Conservation (phyloP, 192 early-diverging fungal species). For the Borealophlyctis nickersoniae region DNA sequence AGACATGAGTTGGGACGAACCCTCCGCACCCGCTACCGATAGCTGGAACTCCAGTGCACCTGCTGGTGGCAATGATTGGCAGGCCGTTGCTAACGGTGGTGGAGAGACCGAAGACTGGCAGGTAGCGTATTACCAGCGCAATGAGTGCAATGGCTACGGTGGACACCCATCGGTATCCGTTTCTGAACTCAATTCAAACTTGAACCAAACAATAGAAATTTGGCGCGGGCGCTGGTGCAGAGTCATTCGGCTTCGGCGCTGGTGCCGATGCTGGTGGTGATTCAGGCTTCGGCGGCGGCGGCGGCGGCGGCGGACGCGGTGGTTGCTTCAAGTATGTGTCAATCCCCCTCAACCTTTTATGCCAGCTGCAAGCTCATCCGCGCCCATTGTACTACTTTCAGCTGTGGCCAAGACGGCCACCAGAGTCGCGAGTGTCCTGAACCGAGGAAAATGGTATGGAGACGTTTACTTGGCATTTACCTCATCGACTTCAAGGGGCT, state of each 20-base stretch:
- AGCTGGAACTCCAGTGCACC: too few species aligned
- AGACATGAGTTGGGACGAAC: too few species aligned
- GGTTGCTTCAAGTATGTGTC: constrained; percentile 5
- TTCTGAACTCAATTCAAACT: too few species aligned
- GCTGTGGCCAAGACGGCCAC: constrained; percentile 1
- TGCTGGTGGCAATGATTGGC: too few species aligned
- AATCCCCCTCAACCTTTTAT: neutral
- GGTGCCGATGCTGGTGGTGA: neutral
- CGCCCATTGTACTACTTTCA: neutral
- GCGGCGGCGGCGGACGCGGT: neutral
- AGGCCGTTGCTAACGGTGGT: too few species aligned
- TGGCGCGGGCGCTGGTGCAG: neutral
- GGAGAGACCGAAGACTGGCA: too few species aligned
- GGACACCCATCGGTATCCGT: too few species aligned
- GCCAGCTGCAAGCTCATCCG: neutral
- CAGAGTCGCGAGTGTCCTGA: constrained; percentile 6
- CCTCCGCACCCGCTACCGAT: too few species aligned
- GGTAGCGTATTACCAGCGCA: too few species aligned
- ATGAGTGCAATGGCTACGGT: too few species aligned
- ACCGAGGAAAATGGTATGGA: neutral
- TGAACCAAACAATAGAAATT: too few species aligned
- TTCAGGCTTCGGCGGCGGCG: constrained; percentile 3
- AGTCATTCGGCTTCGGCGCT: neutral
- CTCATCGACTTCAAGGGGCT: neutral
- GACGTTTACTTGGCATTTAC: neutral